Base-by-base conservation (phyloP, 148 eudicot genomes). In the Vaccinium darrowii region DNA sequence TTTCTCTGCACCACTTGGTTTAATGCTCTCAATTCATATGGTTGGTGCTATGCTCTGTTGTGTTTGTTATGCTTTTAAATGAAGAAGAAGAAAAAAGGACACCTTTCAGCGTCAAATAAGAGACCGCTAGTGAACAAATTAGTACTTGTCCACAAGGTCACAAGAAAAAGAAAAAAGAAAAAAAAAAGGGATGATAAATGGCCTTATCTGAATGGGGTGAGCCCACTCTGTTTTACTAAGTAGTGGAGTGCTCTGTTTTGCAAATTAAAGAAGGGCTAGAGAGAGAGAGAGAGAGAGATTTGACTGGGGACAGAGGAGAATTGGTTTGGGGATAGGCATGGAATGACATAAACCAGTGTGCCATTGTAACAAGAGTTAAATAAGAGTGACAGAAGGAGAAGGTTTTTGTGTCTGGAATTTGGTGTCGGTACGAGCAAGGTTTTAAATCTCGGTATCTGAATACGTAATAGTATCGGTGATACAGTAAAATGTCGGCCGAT, bases 91-190 rank as follows among this genome's bases (percentile, higher is more conserved):
- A 25, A 43, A 63, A 84, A 71, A 51, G 65, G 56, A 14, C 14
- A 13, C 18, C 39, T 36, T 62, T 62, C 54, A 69, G 39, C 67
- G 47, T 43, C 47, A 43, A 76, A 49, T 63, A 14, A 67, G 73
- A 67, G 73, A 12, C 72, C 56, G 58, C 88, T 86, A 76, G 50
- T 78, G 7, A 82, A 77, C 82, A 63, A 82, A 78, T 67, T 18
- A 82, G 75, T 81, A 49, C 84, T 47, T 33, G 60, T 25, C 73
- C 49, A 81, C 76, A 60, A 5, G 74, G 74, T n/a, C 27, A 8
- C 21, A 81, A 47, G 50, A 8, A 39, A 18, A 27, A 50, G 73
- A 43, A 5, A 43, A 25, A 1, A 63, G n/a, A 21, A 63, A 23
- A 23, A 4, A n/a, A 19, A 12, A 25, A 0, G 39, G 7, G 3